Evolutionary conservation across 2,329 filamentous ascomycete species (phyloP).

Genomic region (Clarireedia homoeocarpa): DNA sequence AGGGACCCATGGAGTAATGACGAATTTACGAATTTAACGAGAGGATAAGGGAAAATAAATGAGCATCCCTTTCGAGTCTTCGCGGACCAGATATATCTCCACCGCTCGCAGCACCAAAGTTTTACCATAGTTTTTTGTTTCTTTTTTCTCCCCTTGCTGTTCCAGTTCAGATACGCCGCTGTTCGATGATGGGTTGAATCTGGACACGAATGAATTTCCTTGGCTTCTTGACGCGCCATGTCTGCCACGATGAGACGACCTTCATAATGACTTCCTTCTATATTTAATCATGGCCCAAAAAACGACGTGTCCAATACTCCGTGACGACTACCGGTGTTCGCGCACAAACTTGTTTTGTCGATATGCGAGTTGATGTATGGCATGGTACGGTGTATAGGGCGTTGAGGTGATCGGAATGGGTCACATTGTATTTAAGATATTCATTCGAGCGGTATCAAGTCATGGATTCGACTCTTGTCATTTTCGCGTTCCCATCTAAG

Average conservation of each 20-base stretch:
- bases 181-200: background rate
- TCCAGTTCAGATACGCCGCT: background rate
- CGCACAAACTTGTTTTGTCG: background rate
- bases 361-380: background rate
- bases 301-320: background rate
- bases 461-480: too few species aligned
- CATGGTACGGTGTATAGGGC: background rate
- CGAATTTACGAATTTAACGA: slow-evolving; percentile 41
- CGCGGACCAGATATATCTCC: slow-evolving; percentile 39
- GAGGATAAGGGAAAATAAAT: slow-evolving; percentile 45
- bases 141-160: background rate
- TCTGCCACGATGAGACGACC: slow-evolving; percentile 22
- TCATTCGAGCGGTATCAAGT: background rate
- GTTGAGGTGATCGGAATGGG: background rate
- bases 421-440: slow-evolving; percentile 9
- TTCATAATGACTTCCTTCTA: slow-evolving; percentile 17
- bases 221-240: slow-evolving; percentile 11
- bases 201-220: slow-evolving; percentile 5
- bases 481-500: too few species aligned
- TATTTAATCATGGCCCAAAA: background rate
- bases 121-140: slow-evolving; percentile 11
- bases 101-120: slow-evolving; percentile 24
- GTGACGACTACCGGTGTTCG: background rate
- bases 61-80: slow-evolving; percentile 30
- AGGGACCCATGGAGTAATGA: slow-evolving; percentile 6